Evolutionary conservation across 148 eudicot genomes (phyloP).

Genomic region (Chenopodium berlandieri): DNA sequence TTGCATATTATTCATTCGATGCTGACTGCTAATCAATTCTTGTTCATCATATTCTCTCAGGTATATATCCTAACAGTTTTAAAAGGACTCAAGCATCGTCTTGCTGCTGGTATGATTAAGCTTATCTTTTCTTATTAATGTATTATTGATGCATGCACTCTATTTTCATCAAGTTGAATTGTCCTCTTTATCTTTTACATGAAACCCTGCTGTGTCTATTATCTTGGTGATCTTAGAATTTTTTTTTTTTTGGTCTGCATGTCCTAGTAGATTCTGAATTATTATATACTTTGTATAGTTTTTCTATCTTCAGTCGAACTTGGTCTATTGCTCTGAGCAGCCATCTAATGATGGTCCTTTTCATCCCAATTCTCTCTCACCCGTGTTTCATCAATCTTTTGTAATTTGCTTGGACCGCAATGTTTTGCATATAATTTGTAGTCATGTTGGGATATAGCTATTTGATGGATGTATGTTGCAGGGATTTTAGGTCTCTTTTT

Average conservation of each 20-base stretch:
- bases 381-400: neutral
- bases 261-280: neutral
- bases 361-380: neutral
- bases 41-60: conserved; percentile 34
- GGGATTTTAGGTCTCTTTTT: neutral
- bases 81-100: conserved; percentile 93
- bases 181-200: neutral
- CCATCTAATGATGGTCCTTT: neutral
- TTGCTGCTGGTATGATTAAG: conserved; percentile 77
- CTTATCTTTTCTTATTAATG: neutral
- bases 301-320: neutral
- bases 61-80: conserved; percentile 86
- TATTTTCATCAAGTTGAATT: neutral
- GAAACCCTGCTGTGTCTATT: neutral
- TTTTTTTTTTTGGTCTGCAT: neutral
- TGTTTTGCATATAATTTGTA: neutral
- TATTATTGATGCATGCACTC: conserved; percentile 1
- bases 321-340: neutral
- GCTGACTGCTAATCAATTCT: conserved; percentile 15
- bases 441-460: neutral
- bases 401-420: neutral
- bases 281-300: too few relatives aligned
- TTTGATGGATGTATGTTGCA: neutral
- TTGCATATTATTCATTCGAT: neutral
- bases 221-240: neutral